These are phyloP conservation scores for Gaultheria prostrata DNA, from an alignment of 148 eudicot species.

Conservation along the genomic window DNA sequence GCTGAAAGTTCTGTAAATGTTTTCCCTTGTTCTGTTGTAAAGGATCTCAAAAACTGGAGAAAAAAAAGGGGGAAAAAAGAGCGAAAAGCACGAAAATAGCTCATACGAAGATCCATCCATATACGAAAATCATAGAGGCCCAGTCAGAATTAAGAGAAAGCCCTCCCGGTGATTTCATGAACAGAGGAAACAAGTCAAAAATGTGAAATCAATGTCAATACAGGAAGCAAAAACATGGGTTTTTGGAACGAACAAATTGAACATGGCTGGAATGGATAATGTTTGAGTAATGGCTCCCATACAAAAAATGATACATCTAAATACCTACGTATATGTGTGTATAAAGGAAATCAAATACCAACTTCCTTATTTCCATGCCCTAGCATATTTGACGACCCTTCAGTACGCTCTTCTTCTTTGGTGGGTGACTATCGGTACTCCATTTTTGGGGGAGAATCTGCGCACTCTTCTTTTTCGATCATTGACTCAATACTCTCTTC, in stretches of 20 bases:
- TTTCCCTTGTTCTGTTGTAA: background rate
- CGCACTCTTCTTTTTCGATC: background rate
- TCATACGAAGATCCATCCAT: background rate
- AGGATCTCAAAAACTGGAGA: background rate
- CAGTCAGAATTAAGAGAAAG: background rate
- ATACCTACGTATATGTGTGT: background rate
- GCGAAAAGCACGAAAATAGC: background rate
- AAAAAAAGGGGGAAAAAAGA: background rate
- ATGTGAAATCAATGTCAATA: background rate
- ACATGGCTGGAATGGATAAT: background rate
- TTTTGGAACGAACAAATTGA: background rate
- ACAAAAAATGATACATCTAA: background rate
- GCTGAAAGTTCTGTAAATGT: background rate
- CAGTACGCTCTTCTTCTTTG: background rate
- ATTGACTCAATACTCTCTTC: background rate
- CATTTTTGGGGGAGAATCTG: background rate
- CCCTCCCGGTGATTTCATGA: background rate
- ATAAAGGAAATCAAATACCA: background rate
- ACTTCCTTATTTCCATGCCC: background rate
- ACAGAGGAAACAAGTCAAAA: background rate
- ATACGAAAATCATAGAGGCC: background rate
- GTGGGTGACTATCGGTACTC: constrained; percentile 11
- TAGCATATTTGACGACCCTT: background rate
- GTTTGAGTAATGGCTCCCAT: background rate
- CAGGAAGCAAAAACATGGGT: background rate